Evolutionary conservation across 352 stramenopile species (phyloP), one percentile per base, ranked within the genome.

Genomic region (Globisporangium cylindrosporum): DNA sequence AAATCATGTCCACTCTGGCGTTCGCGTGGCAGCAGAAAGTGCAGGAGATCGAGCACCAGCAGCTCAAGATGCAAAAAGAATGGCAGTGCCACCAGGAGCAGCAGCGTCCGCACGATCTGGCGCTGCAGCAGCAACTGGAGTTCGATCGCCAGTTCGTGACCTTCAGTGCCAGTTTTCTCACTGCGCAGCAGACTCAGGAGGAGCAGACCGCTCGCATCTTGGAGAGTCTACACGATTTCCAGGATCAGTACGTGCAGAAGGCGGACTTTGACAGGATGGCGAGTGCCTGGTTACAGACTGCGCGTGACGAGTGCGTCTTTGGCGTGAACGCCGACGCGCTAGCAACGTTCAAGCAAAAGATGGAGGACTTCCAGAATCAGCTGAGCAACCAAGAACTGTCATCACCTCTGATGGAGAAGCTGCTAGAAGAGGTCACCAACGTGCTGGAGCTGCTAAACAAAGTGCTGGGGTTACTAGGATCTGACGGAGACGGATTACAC

Each of bases 271-370:
- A 76, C 12, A 56, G 57, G 18, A 64, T 75, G 48, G 63, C 67
- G 1, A 72, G 32, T 4, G 53, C 48, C 6, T 86, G 77, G 82
- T 64, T 86, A n/a, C 76, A 86, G 38, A 76, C 69, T 1, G 82
- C 81, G 12, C 66, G 76, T 3, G 79, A 86, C 54, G 79, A 86
- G 54, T 89, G 82, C 48, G 66, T 89, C n/a, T 88, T 83, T 27
- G 82, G 82, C 18, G 74, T 73, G 18, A 78, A 75, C n/a, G 49
- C 57, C 0, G 72, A 74, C 3, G 71, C 72, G 25, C 71, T 91
- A 4, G 54, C 56, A 2, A 59, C 54, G 15, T 49, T 91, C 1
- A 69, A 80, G 62, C 63, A 66, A 1, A 72, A 83, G 46, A 65
- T 91, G 9, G 20, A 69, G 8, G 51, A 43, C 3, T 71, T 89